A percentile compares a stretch with the other conserved stretches of the same genome.
phyloP scores from a whole-genome alignment of 805 yeast genomes.

The Cyberlindnera xylosilytica region DNA sequence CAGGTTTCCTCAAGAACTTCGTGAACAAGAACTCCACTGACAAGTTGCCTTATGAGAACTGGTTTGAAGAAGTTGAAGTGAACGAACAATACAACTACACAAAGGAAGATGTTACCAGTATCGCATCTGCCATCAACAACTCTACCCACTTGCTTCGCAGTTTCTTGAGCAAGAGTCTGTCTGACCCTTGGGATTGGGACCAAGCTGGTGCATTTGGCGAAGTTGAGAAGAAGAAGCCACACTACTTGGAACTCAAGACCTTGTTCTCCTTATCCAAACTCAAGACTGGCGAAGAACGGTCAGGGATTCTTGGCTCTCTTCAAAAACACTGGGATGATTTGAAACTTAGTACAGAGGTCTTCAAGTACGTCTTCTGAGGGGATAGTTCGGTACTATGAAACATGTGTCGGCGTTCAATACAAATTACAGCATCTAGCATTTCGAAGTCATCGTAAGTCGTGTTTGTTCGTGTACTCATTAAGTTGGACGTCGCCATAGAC shows the following conservation, averaged over 20 bases:
- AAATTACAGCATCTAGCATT: background rate
- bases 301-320: constrained; percentile 2
- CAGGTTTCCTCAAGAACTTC: constrained; percentile 7
- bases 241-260: constrained; percentile 9
- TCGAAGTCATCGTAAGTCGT: background rate
- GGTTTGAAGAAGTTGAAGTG: constrained; percentile 47
- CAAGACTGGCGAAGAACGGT: constrained; percentile 1
- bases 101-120: constrained; percentile 32
- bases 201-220: constrained; percentile 9
- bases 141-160: constrained; percentile 20
- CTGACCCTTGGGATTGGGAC: constrained; percentile 23
- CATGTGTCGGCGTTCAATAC: too few species aligned
- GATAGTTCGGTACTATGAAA: too few species aligned
- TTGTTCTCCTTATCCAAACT: constrained; percentile 7
- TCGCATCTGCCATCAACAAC: constrained; percentile 31
- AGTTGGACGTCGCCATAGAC: too few species aligned
- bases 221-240: constrained; percentile 1
- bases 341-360: constrained; percentile 3
- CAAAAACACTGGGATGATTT: constrained; percentile 16
- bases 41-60: constrained; percentile 29
- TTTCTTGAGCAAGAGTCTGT: constrained; percentile 11
- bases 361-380: background rate
- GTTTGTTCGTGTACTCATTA: background rate
- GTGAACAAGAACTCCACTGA: constrained; percentile 14
- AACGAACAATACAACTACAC: constrained; percentile 48